Percentiles rank a stretch among this genome's conserved stretches.
Evolutionary conservation across 2,329 filamentous ascomycete genomes (phyloP).

Genomic region (Tolypocladium tropicale): DNA sequence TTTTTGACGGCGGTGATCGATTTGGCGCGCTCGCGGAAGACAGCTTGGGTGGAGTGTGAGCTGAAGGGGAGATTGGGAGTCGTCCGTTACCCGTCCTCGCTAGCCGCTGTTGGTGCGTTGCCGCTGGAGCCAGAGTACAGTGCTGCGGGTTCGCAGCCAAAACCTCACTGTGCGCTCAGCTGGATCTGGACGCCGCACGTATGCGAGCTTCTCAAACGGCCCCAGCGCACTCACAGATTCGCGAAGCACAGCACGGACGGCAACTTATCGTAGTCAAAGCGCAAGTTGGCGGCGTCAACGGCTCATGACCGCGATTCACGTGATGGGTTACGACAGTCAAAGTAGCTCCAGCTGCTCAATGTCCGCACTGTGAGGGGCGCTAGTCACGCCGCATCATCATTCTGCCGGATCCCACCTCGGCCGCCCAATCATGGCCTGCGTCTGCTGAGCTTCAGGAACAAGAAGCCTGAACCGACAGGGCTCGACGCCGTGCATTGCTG

Average conservation of each 20-base stretch:
- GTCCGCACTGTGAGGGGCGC: slow-evolving; percentile 15
- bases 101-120: slow-evolving; percentile 1
- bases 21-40: slow-evolving; percentile 3
- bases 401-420: slow-evolving; percentile 12
- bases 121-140: slow-evolving; percentile 5
- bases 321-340: slow-evolving; percentile 21
- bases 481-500: background rate
- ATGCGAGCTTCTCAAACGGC: background rate
- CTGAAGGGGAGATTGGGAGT: slow-evolving; percentile 3
- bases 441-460: background rate
- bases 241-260: no score
- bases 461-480: background rate
- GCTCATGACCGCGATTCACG: slow-evolving; percentile 23
- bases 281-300: slow-evolving; percentile 13
- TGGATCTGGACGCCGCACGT: background rate
- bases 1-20: background rate
- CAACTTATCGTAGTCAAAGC: background rate
- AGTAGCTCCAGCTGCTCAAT: background rate
- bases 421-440: slow-evolving; percentile 14
- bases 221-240: background rate
- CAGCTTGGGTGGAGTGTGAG: slow-evolving; percentile 5
- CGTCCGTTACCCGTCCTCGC: slow-evolving; percentile 4
- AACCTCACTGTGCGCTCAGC: background rate
- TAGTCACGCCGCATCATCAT: slow-evolving; percentile 13
- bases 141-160: background rate